A percentile compares a stretch with the other conserved stretches of the same genome.
Evolutionary conservation across 345 rosid genomes (phyloP).

Genomic region (Populus euphratica): DNA sequence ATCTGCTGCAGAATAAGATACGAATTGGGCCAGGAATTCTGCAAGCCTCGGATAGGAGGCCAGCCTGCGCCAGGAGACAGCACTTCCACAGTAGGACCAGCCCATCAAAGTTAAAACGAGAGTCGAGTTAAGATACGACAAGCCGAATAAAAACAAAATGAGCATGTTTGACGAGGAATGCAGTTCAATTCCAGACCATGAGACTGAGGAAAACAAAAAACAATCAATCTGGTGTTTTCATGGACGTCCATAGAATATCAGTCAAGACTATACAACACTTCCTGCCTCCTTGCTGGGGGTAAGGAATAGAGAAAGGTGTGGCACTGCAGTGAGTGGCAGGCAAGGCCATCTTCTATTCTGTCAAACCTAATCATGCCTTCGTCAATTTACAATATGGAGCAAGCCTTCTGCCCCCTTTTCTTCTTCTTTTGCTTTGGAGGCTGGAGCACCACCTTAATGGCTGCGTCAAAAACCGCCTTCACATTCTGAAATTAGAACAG

Average conservation of each 20-base stretch:
- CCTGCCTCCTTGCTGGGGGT: conserved; percentile 4
- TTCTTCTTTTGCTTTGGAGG: conserved; percentile 35
- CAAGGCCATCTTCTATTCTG: not conserved
- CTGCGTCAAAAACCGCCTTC: conserved; percentile 33
- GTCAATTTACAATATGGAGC: conserved; percentile 27
- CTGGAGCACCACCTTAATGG: conserved; percentile 31
- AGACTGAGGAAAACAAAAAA: conserved; percentile 17
- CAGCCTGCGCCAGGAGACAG: not conserved
- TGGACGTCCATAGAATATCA: conserved; percentile 27
- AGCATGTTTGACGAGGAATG: conserved; percentile 20
- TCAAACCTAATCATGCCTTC: not conserved
- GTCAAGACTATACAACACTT: conserved; percentile 29
- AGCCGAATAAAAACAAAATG: not conserved
- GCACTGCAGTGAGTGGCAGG: not conserved
- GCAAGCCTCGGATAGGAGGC: not conserved
- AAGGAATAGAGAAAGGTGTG: conserved; percentile 2
- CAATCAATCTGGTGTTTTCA: conserved; percentile 22
- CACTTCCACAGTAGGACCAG: not conserved
- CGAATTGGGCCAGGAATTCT: not conserved
- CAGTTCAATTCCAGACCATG: conserved; percentile 20
- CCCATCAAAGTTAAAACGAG: not conserved
- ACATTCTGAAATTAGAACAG: conserved; percentile 22
- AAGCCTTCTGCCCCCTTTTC: conserved; percentile 21
- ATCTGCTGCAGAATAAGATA: not conserved
- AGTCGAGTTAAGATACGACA: not conserved